Conservation (phyloP, 495 filamentous ascomycete genomes). For the Podospora tetraspora region DNA sequence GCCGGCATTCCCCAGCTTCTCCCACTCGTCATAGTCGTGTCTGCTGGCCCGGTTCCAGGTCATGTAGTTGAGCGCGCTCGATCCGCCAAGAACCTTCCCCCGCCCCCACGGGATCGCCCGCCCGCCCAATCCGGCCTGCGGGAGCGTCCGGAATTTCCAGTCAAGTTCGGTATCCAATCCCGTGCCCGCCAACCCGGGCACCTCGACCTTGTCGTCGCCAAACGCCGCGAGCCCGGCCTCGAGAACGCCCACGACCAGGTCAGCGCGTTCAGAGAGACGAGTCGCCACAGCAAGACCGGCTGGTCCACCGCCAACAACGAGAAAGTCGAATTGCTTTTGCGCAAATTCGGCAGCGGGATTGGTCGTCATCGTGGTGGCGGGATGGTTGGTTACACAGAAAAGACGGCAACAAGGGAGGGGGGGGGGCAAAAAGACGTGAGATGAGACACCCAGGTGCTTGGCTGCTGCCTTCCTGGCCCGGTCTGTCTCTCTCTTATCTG, state of each 20-base stretch:
- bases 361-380: not conserved
- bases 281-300: conserved; percentile 52
- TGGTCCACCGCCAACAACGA: conserved; percentile 55
- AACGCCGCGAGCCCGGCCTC: conserved; percentile 46
- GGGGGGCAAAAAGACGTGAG: not conserved
- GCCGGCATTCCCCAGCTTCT: conserved; percentile 47
- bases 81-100: conserved; percentile 50
- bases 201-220: conserved; percentile 42
- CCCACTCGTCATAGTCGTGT: conserved; percentile 56
- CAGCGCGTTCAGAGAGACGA: conserved; percentile 45
- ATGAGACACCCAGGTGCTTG: not conserved
- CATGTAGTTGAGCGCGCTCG: conserved; percentile 42
- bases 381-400: not conserved
- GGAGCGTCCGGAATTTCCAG: conserved; percentile 47
- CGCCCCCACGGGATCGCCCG: conserved; percentile 34
- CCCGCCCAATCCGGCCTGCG: conserved; percentile 40
- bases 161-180: conserved; percentile 46
- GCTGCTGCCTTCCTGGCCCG: not conserved
- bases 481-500: not conserved
- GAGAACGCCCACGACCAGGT: conserved; percentile 46
- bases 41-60: conserved; percentile 52
- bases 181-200: conserved; percentile 33
- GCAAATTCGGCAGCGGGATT: conserved; percentile 30
- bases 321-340: conserved; percentile 64
- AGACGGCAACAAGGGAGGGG: not conserved